A percentile compares a stretch with the other conserved stretches of the same genome.
Evolutionary conservation across 768 basidiomycete genomes (phyloP).

Genomic region (Coprinopsis cinerea): DNA sequence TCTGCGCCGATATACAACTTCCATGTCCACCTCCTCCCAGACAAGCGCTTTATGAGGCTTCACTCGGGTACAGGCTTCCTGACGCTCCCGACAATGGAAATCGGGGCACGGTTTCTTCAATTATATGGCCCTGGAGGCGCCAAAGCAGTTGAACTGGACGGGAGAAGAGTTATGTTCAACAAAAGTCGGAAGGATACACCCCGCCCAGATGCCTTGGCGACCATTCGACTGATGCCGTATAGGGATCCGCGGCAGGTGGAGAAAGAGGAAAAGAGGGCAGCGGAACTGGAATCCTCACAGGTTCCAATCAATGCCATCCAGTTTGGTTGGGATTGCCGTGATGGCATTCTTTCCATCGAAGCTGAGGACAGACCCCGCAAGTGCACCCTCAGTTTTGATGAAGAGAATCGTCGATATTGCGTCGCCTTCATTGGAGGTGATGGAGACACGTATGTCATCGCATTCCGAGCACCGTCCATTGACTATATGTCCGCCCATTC

Average conservation of each 20-base stretch:
- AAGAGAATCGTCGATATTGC: slow-evolving; percentile 42
- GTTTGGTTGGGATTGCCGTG: slow-evolving; percentile 61
- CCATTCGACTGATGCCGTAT: slow-evolving; percentile 33
- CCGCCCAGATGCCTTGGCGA: slow-evolving; percentile 32
- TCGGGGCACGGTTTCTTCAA: slow-evolving; percentile 37
- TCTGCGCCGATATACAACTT: slow-evolving; percentile 41
- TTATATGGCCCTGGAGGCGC: slow-evolving; percentile 26
- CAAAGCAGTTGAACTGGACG: slow-evolving; percentile 22
- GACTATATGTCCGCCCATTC: no score
- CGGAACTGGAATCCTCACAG: slow-evolving; percentile 21
- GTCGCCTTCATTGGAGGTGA: slow-evolving; percentile 25
- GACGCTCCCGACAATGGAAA: slow-evolving; percentile 36
- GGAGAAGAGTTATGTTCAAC: neutral
- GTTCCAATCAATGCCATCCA: slow-evolving; percentile 38
- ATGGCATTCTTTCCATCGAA: slow-evolving; percentile 51
- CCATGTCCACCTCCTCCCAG: slow-evolving; percentile 42
- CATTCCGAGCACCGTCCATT: slow-evolving; percentile 41
- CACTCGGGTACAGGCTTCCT: slow-evolving; percentile 41
- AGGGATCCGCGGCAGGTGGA: slow-evolving; percentile 33
- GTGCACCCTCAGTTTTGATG: slow-evolving; percentile 32
- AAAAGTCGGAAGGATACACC: slow-evolving; percentile 25
- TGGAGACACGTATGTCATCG: slow-evolving; percentile 26
- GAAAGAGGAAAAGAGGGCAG: slow-evolving; percentile 25
- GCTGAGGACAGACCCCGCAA: slow-evolving; percentile 8
- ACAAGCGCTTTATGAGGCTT: slow-evolving; percentile 22